Evolutionary conservation across 345 rosid species (phyloP), one percentile per base, ranked within the genome.

Genomic region (Linum usitatissimum): DNA sequence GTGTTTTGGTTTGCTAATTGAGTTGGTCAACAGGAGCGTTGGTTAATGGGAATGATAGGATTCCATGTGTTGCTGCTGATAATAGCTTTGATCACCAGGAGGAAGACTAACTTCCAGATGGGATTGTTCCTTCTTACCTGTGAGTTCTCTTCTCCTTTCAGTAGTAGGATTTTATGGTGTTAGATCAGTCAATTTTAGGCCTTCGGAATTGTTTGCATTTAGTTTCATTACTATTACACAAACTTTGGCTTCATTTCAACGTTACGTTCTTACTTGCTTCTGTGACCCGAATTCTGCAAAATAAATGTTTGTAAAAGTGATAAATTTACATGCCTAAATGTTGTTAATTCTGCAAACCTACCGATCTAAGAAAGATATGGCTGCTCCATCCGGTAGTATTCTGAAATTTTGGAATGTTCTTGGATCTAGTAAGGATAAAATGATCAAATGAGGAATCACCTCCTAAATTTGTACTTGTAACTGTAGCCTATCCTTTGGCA

Each of bases 101-200:
- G 74, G 66, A 81, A 79, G 68, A 65, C 74, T 71, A 92, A 92
- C 68, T 89, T 92, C 70, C 98, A 92, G 72, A 85, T 87, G 89
- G 80, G 74, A 62, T 70, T 92, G 55, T 92, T 92, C 77, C 84
- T 89, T 55, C 67, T 87, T 15, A 75, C 93, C 21, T 80, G 98
- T 92, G 79, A 84, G 95, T 71, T 64, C 30, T 31, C 14, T 6
- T 38, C 31, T 54, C 23, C 8, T 64, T 30, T 19, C 31, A 34
- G 64, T 30, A 30, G 3, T 30, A 31, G 15, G 9, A 10, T 45
- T 30, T 18, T 51, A 0, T 6, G 59, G 28, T 3, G 9, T 69
- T 69, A 4, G 45, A 13, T 67, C 30, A 23, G 6, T 61, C 12
- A 23, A 38, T 30, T 31, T n/a, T 2, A 31, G 30, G 18, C 17